Base-by-base conservation (phyloP, 306 rosid species). In the Hippophae rhamnoides region DNA sequence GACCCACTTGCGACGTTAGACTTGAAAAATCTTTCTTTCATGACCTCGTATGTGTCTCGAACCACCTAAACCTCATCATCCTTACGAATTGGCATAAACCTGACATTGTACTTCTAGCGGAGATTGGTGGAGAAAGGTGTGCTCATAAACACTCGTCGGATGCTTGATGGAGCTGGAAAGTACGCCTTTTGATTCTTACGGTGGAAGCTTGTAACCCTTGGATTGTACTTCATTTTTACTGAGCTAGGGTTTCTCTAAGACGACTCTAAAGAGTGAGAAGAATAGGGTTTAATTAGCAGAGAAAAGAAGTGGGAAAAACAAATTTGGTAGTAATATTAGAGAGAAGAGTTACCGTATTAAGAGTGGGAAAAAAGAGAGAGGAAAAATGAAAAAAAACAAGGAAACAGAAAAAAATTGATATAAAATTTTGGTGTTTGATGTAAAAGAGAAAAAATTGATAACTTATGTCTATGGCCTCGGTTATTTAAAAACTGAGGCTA, bases 111-210 rank as follows among this genome's bases (percentile, higher is more conserved):
- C 77, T 92, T 92, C 9, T 89, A 73, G 0, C 96, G 82, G n/a
- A 92, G 87, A 60, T 92, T 95, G 25, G 45, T 43, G 23, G 98
- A 81, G 53, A 92, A 96, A 0, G 98, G 89, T 9, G 95, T 86
- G 60, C 96, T 87, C 98, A 92, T 92, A 23, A 87, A 57, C 4
- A 92, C 77, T 1, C 96, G 92, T 0, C 98, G 85, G 0, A 92
- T 82, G 74, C 96, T 87, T 14, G 98, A 92, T 47, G 98, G 96
- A 26, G 98, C 98, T 0, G 95, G 66, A 83, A 92, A 92, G 69
- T 87, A 96, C 0, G 98, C 98, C 96, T 87, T 87, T 9, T 96
- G 86, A 77, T 67, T 87, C 92, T 92, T 92, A 54, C 96, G 92
- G 8, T 96, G 84, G 66, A 95, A 87, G 66, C 95, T 85, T 0